A percentile compares a stretch with the other conserved stretches of the same genome.
phyloP scores from a whole-genome alignment of 768 basidiomycete species.

The Tulasnella sp. region DNA sequence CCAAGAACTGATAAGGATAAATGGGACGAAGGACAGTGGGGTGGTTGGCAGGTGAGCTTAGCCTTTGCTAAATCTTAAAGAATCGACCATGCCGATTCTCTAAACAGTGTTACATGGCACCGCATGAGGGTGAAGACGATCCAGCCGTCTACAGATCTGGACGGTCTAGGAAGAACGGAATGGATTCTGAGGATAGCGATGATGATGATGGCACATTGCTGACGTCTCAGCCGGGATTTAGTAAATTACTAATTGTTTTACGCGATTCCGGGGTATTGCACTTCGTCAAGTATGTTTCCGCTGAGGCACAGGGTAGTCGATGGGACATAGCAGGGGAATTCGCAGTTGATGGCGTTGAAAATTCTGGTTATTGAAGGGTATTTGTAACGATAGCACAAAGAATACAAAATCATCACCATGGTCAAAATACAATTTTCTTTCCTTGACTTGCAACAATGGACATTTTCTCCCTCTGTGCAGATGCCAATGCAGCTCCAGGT shows the following conservation, averaged over 20 bases:
- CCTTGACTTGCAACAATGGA: conserved; percentile 61
- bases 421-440: conserved; percentile 59
- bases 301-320: conserved; percentile 74
- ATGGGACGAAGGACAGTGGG: conserved; percentile 69
- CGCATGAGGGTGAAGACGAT: conserved; percentile 89
- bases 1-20: conserved; percentile 34
- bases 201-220: conserved; percentile 71
- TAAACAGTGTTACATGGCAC: conserved; percentile 79
- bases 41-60: conserved; percentile 78
- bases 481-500: conserved; percentile 70
- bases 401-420: too few relatives aligned
- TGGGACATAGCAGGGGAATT: conserved; percentile 94
- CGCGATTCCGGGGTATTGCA: conserved; percentile 87
- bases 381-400: too few relatives aligned
- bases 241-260: conserved; percentile 74
- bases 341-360: conserved; percentile 67
- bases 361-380: too few relatives aligned
- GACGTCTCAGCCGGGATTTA: conserved; percentile 81
- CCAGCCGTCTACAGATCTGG: conserved; percentile 80
- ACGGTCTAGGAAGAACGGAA: conserved; percentile 29
- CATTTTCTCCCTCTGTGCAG: conserved; percentile 59
- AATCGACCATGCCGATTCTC: background rate
- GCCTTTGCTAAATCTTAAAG: background rate
- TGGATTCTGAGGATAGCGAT: conserved; percentile 35
- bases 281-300: conserved; percentile 91